phyloP scores from a whole-genome alignment of 2,329 filamentous ascomycete genomes.

The Coleophoma crateriformis region DNA sequence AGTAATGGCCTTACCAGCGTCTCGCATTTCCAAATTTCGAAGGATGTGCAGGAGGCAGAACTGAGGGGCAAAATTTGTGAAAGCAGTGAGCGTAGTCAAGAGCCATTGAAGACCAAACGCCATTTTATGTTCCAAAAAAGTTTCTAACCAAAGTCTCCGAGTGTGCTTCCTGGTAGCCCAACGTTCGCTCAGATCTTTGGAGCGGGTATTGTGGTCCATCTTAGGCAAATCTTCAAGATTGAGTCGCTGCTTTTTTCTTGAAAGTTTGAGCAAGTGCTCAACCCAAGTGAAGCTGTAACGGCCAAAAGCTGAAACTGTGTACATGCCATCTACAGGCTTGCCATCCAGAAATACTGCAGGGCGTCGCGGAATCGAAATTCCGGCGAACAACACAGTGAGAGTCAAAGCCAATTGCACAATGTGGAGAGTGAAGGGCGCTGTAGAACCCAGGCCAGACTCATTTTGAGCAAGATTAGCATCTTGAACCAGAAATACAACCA shows the following conservation, averaged over 20 bases:
- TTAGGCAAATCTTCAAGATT: conserved; percentile 58
- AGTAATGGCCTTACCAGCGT: conserved; percentile 37
- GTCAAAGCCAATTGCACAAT: conserved; percentile 39
- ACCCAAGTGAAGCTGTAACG: conserved; percentile 66
- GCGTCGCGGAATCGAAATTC: conserved; percentile 56
- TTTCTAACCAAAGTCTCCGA: conserved; percentile 51
- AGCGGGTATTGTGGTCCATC: conserved; percentile 48
- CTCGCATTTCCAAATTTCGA: conserved; percentile 52
- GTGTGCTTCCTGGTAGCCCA: conserved; percentile 44
- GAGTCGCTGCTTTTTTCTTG: conserved; percentile 52
- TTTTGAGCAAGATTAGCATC: conserved; percentile 32
- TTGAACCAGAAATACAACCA: conserved; percentile 39
- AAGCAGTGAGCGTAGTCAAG: conserved; percentile 35
- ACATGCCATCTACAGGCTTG: conserved; percentile 56
- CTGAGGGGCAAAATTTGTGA: conserved; percentile 61
- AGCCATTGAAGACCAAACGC: conserved; percentile 53
- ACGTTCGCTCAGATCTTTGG: conserved; percentile 41
- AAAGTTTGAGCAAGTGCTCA: conserved; percentile 44
- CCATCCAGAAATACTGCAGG: conserved; percentile 59
- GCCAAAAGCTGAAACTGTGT: conserved; percentile 52
- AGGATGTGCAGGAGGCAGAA: conserved; percentile 63
- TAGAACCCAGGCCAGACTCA: conserved; percentile 7
- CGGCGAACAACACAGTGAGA: conserved; percentile 40
- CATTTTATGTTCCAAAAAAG: conserved; percentile 52
- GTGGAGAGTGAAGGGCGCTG: conserved; percentile 38